These are phyloP conservation scores for Pseudogymnoascus pannorum DNA, from an alignment of 2,329 filamentous ascomycete genomes.

Conservation along the genomic window DNA sequence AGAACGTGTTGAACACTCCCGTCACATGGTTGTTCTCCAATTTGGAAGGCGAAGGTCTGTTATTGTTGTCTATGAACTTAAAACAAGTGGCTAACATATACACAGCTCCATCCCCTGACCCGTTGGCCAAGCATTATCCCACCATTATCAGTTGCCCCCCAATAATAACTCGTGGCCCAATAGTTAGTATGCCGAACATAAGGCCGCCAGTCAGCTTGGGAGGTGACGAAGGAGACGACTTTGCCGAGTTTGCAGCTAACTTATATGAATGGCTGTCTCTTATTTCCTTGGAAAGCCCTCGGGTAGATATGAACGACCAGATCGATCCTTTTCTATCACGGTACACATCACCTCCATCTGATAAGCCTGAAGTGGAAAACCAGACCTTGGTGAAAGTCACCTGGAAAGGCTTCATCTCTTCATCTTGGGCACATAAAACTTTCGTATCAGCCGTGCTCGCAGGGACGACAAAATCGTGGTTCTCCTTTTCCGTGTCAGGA, in stretches of 20 bases:
- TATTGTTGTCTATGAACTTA: background rate
- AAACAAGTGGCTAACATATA: slow-evolving; percentile 15
- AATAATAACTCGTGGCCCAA: slow-evolving; percentile 24
- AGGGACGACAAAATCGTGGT: slow-evolving; percentile 45
- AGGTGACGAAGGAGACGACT: slow-evolving; percentile 37
- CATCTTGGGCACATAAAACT: slow-evolving; percentile 43
- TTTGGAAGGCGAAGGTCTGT: slow-evolving; percentile 40
- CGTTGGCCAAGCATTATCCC: slow-evolving; percentile 40
- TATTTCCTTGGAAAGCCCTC: slow-evolving; percentile 57
- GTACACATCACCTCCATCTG: slow-evolving; percentile 48
- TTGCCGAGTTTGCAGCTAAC: slow-evolving; percentile 57
- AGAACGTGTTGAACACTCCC: slow-evolving; percentile 63
- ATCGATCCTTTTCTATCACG: slow-evolving; percentile 64
- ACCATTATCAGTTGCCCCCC: slow-evolving; percentile 34
- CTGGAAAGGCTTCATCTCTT: slow-evolving; percentile 52
- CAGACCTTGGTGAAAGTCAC: slow-evolving; percentile 43
- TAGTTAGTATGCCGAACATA: slow-evolving; percentile 24
- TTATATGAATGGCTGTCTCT: slow-evolving; percentile 71
- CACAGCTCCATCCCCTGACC: slow-evolving; percentile 42
- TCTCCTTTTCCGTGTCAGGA: slow-evolving; percentile 45
- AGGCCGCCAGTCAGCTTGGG: slow-evolving; percentile 25
- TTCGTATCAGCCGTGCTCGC: slow-evolving; percentile 39
- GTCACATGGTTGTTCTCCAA: slow-evolving; percentile 75
- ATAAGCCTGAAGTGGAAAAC: slow-evolving; percentile 12
- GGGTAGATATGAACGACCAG: slow-evolving; percentile 47